Evolutionary conservation across 768 basidiomycete genomes (phyloP).

Genomic region (Pleurotus ostreatus): DNA sequence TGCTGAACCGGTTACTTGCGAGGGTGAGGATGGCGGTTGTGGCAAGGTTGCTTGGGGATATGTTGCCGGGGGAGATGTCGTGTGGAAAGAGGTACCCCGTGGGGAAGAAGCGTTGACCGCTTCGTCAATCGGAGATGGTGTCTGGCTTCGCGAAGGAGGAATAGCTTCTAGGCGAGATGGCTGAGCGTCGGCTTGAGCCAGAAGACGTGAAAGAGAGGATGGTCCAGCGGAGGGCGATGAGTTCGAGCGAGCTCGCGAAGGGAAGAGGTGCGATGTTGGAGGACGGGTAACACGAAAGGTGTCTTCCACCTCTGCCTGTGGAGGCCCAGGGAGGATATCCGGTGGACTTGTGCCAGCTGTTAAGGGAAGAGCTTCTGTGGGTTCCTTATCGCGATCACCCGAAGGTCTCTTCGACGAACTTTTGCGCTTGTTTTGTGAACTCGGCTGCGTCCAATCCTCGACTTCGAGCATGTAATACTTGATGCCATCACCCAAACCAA

Average conservation of each 20-base stretch:
- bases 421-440: slow-evolving; percentile 55
- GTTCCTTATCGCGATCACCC: slow-evolving; percentile 26
- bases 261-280: slow-evolving; percentile 67
- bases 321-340: slow-evolving; percentile 56
- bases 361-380: slow-evolving; percentile 27
- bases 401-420: slow-evolving; percentile 46
- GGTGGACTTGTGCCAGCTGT: slow-evolving; percentile 26
- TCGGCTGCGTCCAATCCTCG: slow-evolving; percentile 87
- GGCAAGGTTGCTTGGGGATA: slow-evolving; percentile 24
- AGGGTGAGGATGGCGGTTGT: slow-evolving; percentile 33
- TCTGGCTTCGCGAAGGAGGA: slow-evolving; percentile 24
- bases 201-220: slow-evolving; percentile 73
- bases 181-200: slow-evolving; percentile 58
- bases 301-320: slow-evolving; percentile 70
- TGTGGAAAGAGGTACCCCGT: neutral
- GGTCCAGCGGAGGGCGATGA: slow-evolving; percentile 70
- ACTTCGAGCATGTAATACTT: slow-evolving; percentile 94
- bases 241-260: slow-evolving; percentile 56
- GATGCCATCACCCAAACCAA: slow-evolving; percentile 80
- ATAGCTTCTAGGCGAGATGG: slow-evolving; percentile 14
- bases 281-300: slow-evolving; percentile 62
- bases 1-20: slow-evolving; percentile 27
- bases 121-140: slow-evolving; percentile 23
- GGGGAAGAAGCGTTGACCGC: neutral
- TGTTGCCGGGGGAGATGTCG: slow-evolving; percentile 9